Base-by-base conservation (phyloP, 208 protist genomes). In the Crithidia fasciculata region DNA sequence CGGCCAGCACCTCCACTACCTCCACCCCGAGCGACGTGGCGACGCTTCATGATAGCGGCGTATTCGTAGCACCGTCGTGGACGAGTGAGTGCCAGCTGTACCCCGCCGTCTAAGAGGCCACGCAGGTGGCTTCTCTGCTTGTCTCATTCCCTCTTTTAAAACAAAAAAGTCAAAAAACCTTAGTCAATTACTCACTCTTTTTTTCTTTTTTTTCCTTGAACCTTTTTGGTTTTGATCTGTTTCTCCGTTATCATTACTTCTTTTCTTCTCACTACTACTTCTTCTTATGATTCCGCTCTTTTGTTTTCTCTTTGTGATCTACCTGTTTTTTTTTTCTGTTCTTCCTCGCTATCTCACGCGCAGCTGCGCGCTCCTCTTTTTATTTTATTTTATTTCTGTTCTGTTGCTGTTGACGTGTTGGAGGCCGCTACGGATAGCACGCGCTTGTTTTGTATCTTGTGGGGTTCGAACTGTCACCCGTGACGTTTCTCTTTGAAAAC, bases 31-130 rank as follows among this genome's bases (percentile, higher is more conserved):
- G 43, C 37, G 68, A 76, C 39, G 58, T 70, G 5, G 59, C 37
- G 41, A 39, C 41, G 18, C 28, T 60, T 2, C 41, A 57, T 19
- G 65, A 67, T 0, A 68, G 28, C 16, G 37, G 49, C 28, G 59
- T 19, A 4, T 47, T 49, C 13, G 62, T 59, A 41, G 43, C 52
- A 50, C 69, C 63, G 61, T 19, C 58, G 28, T 88, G 83, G 76
- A 82, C 80, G 13, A 71, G 43, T 28, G 76, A 80, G 28, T 84
- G 83, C 39, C 57, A 80, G 44, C 49, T 88, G 13, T 80, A 75
- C 63, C 57, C 74, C 60, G 74, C 54, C 62, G 10, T 40, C n/a
- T 80, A n/a, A 18, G 9, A 49, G 37, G n/a, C 53, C 36, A 8
- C 15, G 61, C 13, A 45, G 68, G 37, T 36, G 28, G 2, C 45